Base-by-base conservation (phyloP, 352 stramenopile genomes). In the Phytopythium ostracodes region DNA sequence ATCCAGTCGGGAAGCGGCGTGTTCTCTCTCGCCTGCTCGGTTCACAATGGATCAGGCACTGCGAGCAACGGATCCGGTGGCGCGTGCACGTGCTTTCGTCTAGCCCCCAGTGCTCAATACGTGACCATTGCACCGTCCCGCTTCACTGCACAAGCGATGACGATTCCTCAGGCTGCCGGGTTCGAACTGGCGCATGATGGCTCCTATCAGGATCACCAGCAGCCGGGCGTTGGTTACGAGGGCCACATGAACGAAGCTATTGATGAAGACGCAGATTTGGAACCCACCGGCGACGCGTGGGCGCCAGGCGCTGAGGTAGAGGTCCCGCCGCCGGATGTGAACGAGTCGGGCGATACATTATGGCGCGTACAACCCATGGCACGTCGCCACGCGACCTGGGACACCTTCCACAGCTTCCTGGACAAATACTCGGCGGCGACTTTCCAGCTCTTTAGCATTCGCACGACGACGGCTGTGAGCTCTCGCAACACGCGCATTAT, bases 391-490 rank as follows among this genome's bases (percentile, higher is more conserved):
- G 49, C 71, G 2, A 74, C 67, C 12, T 92, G 82, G 82, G 66
- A 75, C n/a, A 65, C 64, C 4, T 89, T 92, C 54, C 73, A 85
- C 46, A 70, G 73, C 33, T 77, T 87, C 54, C 31, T 92, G n/a
- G 68, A 87, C 18, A 65, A 55, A 52, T 92, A 92, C 53, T 88
- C 78, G 2, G 53, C 65, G 14, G 68, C 80, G 11, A 92, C 82
- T 11, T 85, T 76, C 42, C 82, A 92, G 60, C 67, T 92, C 15
- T 89, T 89, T 54, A 81, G 83, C 22, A 76, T 92, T 24, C 81
- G 83, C 38, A 92, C 83, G 25, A 92, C 83, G 11, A 91, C 86
- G 20, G 90, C 83, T 0, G 79, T 91, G 22, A 68, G 71, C 5
- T 77, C 77, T 35, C 81, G 83, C 20, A 91, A 92, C 53, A 60